A percentile compares a stretch with the other conserved stretches of the same genome.
Evolutionary conservation across 2,329 filamentous ascomycete species (phyloP).

Genomic region (Cytospora leucostoma): DNA sequence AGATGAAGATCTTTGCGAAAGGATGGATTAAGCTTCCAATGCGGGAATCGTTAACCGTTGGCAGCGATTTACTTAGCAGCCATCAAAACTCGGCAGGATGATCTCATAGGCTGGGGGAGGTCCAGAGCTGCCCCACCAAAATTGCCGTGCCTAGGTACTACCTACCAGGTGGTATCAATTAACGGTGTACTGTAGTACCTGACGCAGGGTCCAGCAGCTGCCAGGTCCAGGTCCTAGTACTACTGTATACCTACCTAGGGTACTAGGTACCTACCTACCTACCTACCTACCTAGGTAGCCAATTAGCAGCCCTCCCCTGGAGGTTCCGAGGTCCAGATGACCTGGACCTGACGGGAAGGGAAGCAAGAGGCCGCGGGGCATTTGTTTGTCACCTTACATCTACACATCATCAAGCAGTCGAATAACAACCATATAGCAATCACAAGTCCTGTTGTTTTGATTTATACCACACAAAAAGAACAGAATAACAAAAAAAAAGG

Average conservation of each 20-base stretch:
- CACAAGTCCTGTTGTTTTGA: constrained; percentile 1
- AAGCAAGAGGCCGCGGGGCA: constrained; percentile 8
- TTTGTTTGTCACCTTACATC: neutral
- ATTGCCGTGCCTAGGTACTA: too few species aligned
- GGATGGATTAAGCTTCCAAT: constrained; percentile 3
- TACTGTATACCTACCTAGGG: too few species aligned
- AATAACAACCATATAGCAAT: neutral
- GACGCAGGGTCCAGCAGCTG: neutral
- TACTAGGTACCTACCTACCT: too few species aligned
- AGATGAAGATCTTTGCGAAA: constrained; percentile 15
- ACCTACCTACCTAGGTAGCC: too few species aligned
- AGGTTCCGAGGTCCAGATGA: constrained; percentile 10
- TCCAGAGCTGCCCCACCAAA: constrained; percentile 16
- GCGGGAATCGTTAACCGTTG: neutral
- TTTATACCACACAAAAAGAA: neutral
- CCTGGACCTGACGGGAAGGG: too few species aligned
- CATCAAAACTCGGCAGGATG: constrained; percentile 12
- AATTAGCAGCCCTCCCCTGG: too few species aligned
- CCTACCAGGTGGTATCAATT: too few species aligned
- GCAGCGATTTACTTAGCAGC: constrained; percentile 3
- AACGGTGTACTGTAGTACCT: neutral
- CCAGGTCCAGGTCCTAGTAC: too few species aligned
- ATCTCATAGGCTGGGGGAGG: constrained; percentile 25
- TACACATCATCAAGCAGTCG: neutral
- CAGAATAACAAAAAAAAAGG: neutral